Evolutionary conservation across 1,139 yeast species (phyloP).

Genomic region (Geotrichum carabidarum): DNA sequence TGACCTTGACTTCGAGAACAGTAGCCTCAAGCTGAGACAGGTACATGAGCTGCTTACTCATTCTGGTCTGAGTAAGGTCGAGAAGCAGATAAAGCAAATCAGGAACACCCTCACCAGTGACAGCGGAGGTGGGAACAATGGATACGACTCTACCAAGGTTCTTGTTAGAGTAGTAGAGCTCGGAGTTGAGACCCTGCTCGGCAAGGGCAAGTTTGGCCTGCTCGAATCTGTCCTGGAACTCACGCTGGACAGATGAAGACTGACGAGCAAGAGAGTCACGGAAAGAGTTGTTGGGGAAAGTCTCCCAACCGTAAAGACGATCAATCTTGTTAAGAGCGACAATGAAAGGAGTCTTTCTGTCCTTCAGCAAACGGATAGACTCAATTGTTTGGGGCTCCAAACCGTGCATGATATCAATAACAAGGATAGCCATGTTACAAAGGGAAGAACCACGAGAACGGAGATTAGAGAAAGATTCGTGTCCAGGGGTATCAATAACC

Average conservation of each 20-base stretch:
- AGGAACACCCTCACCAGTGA: slow-evolving; percentile 99
- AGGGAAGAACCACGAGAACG: slow-evolving; percentile 98
- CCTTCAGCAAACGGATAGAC: slow-evolving; percentile 84
- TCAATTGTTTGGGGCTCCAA: slow-evolving; percentile 95
- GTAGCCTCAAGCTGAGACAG: slow-evolving; percentile 92
- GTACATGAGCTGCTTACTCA: slow-evolving; percentile 98
- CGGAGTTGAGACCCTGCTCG: slow-evolving; percentile 98
- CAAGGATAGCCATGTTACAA: slow-evolving; percentile 98
- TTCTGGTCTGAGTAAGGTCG: slow-evolving; percentile 95
- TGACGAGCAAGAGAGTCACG: slow-evolving; percentile 88
- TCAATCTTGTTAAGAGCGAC: slow-evolving; percentile 97
- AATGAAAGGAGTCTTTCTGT: slow-evolving; percentile 94
- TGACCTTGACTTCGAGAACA: slow-evolving; percentile 93
- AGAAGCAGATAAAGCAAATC: slow-evolving; percentile 93
- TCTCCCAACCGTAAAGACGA: slow-evolving; percentile 92
- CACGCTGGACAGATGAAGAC: slow-evolving; percentile 77
- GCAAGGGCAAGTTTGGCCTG: slow-evolving; percentile 87
- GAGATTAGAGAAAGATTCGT: slow-evolving; percentile 96
- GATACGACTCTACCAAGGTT: slow-evolving; percentile 91
- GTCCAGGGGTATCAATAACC: slow-evolving; percentile 98
- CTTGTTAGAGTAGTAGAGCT: slow-evolving; percentile 89
- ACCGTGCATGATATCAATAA: slow-evolving; percentile 98
- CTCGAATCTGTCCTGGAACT: slow-evolving; percentile 81
- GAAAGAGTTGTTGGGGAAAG: slow-evolving; percentile 86
- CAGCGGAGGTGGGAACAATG: slow-evolving; percentile 96